Evolutionary conservation across 495 filamentous ascomycete genomes (phyloP).

Genomic region (Podospora pseudopauciseta): DNA sequence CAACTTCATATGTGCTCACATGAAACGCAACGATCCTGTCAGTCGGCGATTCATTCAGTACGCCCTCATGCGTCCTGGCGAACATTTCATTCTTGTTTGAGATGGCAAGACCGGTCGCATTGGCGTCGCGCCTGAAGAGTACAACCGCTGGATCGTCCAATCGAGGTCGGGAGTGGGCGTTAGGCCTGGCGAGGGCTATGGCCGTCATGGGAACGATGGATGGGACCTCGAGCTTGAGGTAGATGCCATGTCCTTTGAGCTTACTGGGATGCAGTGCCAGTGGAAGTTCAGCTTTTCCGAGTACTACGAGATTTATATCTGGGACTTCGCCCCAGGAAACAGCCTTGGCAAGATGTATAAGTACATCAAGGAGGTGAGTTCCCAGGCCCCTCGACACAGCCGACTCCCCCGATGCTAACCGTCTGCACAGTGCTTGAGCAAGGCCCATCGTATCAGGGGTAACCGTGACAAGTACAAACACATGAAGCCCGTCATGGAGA

Average conservation of each 20-base stretch:
- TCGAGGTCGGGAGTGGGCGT: slow-evolving; percentile 36
- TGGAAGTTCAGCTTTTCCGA: slow-evolving; percentile 50
- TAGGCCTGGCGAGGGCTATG: neutral
- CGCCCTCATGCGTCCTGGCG: slow-evolving; percentile 40
- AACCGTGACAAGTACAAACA: slow-evolving; percentile 32
- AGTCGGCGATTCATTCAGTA: slow-evolving; percentile 53
- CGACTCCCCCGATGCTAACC: too few species aligned
- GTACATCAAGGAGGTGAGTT: slow-evolving; percentile 7
- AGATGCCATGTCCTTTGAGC: slow-evolving; percentile 39
- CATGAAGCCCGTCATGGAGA: slow-evolving; percentile 37
- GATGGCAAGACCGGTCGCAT: slow-evolving; percentile 50
- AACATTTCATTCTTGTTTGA: slow-evolving; percentile 42
- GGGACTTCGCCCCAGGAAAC: slow-evolving; percentile 43
- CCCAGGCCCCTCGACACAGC: too few species aligned
- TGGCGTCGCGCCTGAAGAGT: slow-evolving; percentile 40
- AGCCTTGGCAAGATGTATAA: slow-evolving; percentile 14
- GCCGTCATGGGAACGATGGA: slow-evolving; percentile 13
- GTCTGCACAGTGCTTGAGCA: slow-evolving; percentile 16
- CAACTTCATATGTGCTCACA: slow-evolving; percentile 50
- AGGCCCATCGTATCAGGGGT: slow-evolving; percentile 34
- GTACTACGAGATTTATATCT: slow-evolving; percentile 51
- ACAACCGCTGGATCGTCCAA: slow-evolving; percentile 45
- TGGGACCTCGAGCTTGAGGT: slow-evolving; percentile 39
- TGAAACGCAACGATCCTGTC: slow-evolving; percentile 48
- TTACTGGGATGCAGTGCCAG: slow-evolving; percentile 36